Conservation (phyloP, 441 rosid species). For the Jatropha multifida region DNA sequence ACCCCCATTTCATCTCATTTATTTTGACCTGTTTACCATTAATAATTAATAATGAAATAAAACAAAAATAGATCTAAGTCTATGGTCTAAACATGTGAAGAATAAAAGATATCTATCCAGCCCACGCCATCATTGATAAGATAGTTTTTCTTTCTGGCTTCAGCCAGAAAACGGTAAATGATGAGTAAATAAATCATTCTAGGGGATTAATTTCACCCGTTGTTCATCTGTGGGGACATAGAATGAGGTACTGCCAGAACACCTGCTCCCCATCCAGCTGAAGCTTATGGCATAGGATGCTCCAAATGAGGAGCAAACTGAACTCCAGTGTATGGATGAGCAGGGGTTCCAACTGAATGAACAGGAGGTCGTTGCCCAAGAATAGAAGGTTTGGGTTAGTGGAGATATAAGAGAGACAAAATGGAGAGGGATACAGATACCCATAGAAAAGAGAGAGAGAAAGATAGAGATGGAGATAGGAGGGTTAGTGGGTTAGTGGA, state of each 20-base stretch:
- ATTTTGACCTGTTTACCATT: too few species aligned
- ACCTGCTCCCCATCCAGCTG: slow-evolving; percentile 63
- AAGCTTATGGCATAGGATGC: slow-evolving; percentile 48
- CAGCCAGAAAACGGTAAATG: slow-evolving; percentile 23
- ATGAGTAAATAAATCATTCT: slow-evolving; percentile 38
- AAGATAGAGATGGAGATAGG: too few species aligned
- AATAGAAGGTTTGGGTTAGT: slow-evolving; percentile 42
- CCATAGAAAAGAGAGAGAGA: too few species aligned
- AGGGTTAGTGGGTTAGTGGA: too few species aligned
- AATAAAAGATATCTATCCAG: too few species aligned
- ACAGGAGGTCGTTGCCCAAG: slow-evolving; percentile 62
- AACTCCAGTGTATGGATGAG: slow-evolving; percentile 45
- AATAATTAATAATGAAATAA: too few species aligned
- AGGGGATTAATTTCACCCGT: slow-evolving; percentile 25
- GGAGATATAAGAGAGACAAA: too few species aligned
- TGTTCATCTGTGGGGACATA: slow-evolving; percentile 47
- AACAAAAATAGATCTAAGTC: too few species aligned
- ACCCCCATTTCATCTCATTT: too few species aligned
- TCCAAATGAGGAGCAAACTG: slow-evolving; percentile 37
- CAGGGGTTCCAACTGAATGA: slow-evolving; percentile 39
- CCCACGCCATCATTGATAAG: too few species aligned
- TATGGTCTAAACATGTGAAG: too few species aligned
- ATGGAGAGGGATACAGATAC: too few species aligned
- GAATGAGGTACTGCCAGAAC: slow-evolving; percentile 48
- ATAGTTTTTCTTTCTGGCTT: slow-evolving; percentile 22